Percentiles rank a stretch among this genome's conserved stretches.
These are phyloP conservation scores for Lodderomyces theae DNA, from an alignment of 1,139 yeast species.

Conservation along the genomic window DNA sequence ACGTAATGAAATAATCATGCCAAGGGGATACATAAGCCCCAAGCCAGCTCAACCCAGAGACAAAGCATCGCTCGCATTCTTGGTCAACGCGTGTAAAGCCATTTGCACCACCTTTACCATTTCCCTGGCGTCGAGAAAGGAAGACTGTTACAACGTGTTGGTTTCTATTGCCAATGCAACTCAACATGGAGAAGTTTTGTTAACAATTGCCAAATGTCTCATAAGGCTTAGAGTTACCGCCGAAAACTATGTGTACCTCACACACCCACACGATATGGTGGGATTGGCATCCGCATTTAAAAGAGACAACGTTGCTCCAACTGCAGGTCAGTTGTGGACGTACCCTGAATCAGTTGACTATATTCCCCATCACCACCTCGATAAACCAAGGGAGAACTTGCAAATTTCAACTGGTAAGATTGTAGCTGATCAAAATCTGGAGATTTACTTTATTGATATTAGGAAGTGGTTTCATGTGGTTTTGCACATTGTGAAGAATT, in stretches of 20 bases:
- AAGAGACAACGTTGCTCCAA: constrained; percentile 34
- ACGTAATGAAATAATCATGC: constrained; percentile 4
- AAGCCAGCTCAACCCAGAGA: constrained; percentile 17
- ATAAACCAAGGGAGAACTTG: constrained; percentile 26
- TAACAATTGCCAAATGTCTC: constrained; percentile 52
- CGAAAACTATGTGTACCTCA: constrained; percentile 46
- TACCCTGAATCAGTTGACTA: constrained; percentile 58
- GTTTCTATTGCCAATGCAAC: constrained; percentile 23
- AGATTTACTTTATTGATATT: constrained; percentile 37
- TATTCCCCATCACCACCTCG: constrained; percentile 42
- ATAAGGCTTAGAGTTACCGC: constrained; percentile 54
- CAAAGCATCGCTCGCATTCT: constrained; percentile 14
- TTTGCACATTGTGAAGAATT: constrained; percentile 49
- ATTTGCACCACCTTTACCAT: constrained; percentile 33
- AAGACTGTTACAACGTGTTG: constrained; percentile 26
- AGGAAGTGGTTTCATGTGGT: constrained; percentile 54
- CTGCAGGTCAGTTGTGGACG: constrained; percentile 42
- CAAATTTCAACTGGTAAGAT: constrained; percentile 9
- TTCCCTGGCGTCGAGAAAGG: constrained; percentile 28
- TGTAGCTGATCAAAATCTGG: constrained; percentile 10
- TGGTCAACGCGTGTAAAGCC: constrained; percentile 28
- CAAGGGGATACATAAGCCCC: constrained; percentile 4
- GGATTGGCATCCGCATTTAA: constrained; percentile 62
- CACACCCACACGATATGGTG: constrained; percentile 61
- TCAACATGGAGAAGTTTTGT: constrained; percentile 32